A percentile compares a stretch with the other conserved stretches of the same genome.
Conservation (phyloP, 73 alveolate genomes). For the Paramecium tetraurelia region DNA sequence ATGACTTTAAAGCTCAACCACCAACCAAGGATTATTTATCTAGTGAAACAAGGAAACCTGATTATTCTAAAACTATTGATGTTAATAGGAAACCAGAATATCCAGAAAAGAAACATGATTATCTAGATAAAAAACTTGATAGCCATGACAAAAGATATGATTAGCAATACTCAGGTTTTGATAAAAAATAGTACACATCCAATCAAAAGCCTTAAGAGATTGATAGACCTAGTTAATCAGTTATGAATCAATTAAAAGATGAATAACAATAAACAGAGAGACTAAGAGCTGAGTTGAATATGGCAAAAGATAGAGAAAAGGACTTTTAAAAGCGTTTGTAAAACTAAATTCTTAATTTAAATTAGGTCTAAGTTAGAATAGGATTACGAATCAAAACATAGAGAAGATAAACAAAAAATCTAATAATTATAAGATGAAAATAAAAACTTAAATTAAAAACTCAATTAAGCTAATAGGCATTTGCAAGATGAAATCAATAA, state of each 20-base stretch:
- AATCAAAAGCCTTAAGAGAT: background rate
- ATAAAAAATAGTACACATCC: background rate
- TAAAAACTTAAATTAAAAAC: background rate
- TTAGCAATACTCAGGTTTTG: constrained; percentile 26
- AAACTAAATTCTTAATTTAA: background rate
- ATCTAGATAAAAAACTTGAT: constrained; percentile 2
- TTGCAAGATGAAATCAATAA: background rate
- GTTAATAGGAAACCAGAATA: background rate
- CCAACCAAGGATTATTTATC: background rate
- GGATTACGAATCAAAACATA: background rate
- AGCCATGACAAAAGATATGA: background rate
- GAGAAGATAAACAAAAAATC: background rate
- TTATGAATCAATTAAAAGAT: background rate
- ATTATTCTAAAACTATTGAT: constrained; percentile 12
- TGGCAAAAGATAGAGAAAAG: constrained; percentile 2
- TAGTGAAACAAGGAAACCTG: background rate
- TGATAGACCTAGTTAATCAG: background rate
- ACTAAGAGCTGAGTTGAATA: background rate
- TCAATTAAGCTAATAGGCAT: background rate
- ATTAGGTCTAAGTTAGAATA: background rate
- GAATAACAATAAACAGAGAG: constrained; percentile 2
- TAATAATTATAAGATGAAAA: background rate
- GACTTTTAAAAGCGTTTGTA: background rate
- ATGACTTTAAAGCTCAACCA: background rate
- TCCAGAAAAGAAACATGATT: background rate